Evolutionary conservation across 768 basidiomycete species (phyloP).

Genomic region (Tricholoma sp.): DNA sequence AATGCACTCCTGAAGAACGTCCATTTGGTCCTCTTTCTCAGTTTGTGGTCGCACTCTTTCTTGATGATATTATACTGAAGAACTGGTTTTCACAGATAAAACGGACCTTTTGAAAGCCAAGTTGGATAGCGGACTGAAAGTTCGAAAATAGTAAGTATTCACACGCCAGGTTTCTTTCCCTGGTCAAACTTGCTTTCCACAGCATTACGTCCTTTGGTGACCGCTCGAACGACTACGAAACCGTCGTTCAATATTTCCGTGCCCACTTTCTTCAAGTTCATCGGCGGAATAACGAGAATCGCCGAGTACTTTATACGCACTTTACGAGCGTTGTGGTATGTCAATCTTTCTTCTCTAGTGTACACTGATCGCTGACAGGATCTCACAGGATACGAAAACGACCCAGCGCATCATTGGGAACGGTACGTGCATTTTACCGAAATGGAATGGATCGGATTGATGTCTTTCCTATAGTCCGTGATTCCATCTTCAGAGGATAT

Average conservation of each 20-base stretch:
- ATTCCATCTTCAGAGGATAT: constrained; percentile 73
- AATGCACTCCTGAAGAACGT: constrained; percentile 74
- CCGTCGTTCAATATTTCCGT: constrained; percentile 81
- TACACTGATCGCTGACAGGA: not conserved
- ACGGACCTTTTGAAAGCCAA: constrained; percentile 74
- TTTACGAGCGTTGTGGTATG: constrained; percentile 75
- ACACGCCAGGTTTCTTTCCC: not conserved
- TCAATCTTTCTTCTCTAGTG: constrained; percentile 8
- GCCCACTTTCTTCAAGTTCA: constrained; percentile 85
- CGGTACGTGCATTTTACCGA: constrained; percentile 38
- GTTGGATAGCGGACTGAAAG: constrained; percentile 60
- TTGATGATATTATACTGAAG: not conserved
- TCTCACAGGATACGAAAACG: constrained; percentile 67
- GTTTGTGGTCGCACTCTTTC: constrained; percentile 30
- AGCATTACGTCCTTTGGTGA: constrained; percentile 82
- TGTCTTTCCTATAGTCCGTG: constrained; percentile 44
- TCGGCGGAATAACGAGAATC: constrained; percentile 71
- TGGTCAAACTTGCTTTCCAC: not conserved
- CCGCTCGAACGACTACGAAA: constrained; percentile 75
- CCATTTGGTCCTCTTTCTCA: constrained; percentile 53
- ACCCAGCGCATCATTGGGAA: constrained; percentile 82
- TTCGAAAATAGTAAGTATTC: constrained; percentile 70
- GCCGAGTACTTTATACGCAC: constrained; percentile 77
- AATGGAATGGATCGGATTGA: constrained; percentile 7
- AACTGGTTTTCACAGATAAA: constrained; percentile 45